Evolutionary conservation across 176 grass and related monocot genomes (phyloP).

Genomic region (Urochloa ruziziensis): DNA sequence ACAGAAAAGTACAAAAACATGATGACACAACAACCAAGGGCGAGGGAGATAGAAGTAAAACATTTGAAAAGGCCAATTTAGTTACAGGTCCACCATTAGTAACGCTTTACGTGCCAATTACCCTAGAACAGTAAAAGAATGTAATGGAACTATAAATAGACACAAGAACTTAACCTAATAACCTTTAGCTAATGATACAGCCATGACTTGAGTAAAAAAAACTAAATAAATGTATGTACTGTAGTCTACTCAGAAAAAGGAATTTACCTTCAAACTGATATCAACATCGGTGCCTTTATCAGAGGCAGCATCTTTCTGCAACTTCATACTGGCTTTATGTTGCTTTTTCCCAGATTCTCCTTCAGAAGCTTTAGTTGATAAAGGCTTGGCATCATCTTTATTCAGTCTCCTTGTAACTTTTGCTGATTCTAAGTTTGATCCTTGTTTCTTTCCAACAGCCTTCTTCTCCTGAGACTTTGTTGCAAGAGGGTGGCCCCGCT

Average conservation of each 20-base stretch:
- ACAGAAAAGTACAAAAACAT: constrained; percentile 9
- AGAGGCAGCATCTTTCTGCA: constrained; percentile 15
- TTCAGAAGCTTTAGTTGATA: constrained; percentile 35
- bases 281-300: constrained; percentile 39
- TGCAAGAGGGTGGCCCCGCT: constrained; percentile 30
- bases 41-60: not conserved
- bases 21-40: not conserved
- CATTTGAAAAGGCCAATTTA: not conserved
- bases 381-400: constrained; percentile 33
- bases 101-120: not conserved
- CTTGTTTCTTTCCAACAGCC: constrained; percentile 21
- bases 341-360: constrained; percentile 43
- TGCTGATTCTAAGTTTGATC: constrained; percentile 34
- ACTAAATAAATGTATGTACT: not conserved
- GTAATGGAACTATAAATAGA: constrained; percentile 4
- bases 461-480: constrained; percentile 45
- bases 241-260: constrained; percentile 10
- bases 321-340: constrained; percentile 25
- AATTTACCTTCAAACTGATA: constrained; percentile 48
- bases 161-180: not conserved
- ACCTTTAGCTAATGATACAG: not conserved
- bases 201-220: constrained; percentile 8
- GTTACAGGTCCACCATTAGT: not conserved
- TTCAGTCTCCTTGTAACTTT: constrained; percentile 33
- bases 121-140: not conserved